Percentiles rank a stretch among this genome's conserved stretches.
These are phyloP conservation scores for Parathielavia appendiculata DNA, from an alignment of 495 filamentous ascomycete species.

Conservation along the genomic window DNA sequence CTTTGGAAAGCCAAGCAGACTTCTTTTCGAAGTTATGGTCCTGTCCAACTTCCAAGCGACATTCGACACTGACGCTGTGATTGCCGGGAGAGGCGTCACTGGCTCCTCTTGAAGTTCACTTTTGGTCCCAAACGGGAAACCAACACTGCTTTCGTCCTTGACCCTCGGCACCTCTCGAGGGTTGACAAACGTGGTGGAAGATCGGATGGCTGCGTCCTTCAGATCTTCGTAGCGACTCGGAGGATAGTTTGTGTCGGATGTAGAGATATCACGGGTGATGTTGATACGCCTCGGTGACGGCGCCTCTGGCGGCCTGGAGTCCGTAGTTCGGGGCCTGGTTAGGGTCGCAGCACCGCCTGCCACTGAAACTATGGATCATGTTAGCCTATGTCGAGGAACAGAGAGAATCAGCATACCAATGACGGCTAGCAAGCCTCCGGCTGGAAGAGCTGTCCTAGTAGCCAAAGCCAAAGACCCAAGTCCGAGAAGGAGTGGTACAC, in stretches of 20 bases:
- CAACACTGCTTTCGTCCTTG: slow-evolving; percentile 24
- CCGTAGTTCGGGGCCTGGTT: slow-evolving; percentile 12
- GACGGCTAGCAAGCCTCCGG: slow-evolving; percentile 44
- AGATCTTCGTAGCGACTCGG: slow-evolving; percentile 44
- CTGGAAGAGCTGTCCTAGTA: slow-evolving; percentile 46
- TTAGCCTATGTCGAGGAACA: slow-evolving; percentile 2
- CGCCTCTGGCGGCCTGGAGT: slow-evolving; percentile 29
- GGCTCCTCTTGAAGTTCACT: slow-evolving; percentile 19
- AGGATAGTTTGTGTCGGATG: slow-evolving; percentile 42
- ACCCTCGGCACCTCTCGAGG: slow-evolving; percentile 27
- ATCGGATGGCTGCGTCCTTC: slow-evolving; percentile 37
- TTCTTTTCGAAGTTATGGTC: slow-evolving; percentile 30
- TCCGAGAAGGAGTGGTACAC: slow-evolving; percentile 46
- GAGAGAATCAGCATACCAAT: slow-evolving; percentile 36
- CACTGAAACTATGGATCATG: slow-evolving; percentile 23
- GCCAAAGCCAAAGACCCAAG: slow-evolving; percentile 38
- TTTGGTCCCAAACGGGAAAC: slow-evolving; percentile 18
- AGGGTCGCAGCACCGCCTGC: slow-evolving; percentile 26
- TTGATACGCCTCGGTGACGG: slow-evolving; percentile 29
- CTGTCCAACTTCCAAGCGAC: slow-evolving; percentile 18
- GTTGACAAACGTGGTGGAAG: slow-evolving; percentile 36
- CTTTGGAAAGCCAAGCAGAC: slow-evolving; percentile 29
- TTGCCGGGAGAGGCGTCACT: slow-evolving; percentile 20
- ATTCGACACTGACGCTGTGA: neutral
- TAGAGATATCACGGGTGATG: slow-evolving; percentile 38